Evolutionary conservation across 352 stramenopile genomes (phyloP).

Genomic region (Phytophthora sp.): DNA sequence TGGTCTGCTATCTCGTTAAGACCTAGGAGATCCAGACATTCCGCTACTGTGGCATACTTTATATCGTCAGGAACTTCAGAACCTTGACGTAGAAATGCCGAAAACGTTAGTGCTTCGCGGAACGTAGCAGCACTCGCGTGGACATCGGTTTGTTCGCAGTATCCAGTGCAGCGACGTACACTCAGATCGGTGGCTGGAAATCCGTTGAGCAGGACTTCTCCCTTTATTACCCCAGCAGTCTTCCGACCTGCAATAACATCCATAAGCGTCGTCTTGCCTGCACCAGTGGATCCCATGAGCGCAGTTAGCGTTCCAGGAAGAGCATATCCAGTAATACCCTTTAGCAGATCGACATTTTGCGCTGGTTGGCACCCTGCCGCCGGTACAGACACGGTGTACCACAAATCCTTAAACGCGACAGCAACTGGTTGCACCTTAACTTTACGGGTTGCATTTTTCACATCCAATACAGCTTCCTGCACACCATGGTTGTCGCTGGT

Average conservation of each 20-base stretch:
- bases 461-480: not conserved
- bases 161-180: not conserved
- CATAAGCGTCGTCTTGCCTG: constrained; percentile 3
- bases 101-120: constrained; percentile 1
- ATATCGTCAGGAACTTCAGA: not conserved
- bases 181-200: constrained; percentile 3
- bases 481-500: not conserved
- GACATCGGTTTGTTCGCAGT: not conserved
- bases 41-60: not conserved
- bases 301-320: not conserved
- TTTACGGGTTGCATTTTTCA: not conserved
- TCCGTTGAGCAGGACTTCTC: not conserved
- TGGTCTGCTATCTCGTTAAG: not conserved
- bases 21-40: not conserved
- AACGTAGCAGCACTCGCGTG: not conserved
- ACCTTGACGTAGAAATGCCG: not conserved
- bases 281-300: not conserved
- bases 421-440: not conserved
- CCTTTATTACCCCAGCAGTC: not conserved
- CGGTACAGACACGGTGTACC: not conserved
- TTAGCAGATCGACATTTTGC: not conserved
- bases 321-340: not conserved
- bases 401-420: constrained; percentile 3
- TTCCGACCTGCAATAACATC: not conserved
- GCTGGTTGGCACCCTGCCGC: not conserved